Conservation (phyloP, 352 stramenopile species). For the Globisporangium orthogonon region DNA sequence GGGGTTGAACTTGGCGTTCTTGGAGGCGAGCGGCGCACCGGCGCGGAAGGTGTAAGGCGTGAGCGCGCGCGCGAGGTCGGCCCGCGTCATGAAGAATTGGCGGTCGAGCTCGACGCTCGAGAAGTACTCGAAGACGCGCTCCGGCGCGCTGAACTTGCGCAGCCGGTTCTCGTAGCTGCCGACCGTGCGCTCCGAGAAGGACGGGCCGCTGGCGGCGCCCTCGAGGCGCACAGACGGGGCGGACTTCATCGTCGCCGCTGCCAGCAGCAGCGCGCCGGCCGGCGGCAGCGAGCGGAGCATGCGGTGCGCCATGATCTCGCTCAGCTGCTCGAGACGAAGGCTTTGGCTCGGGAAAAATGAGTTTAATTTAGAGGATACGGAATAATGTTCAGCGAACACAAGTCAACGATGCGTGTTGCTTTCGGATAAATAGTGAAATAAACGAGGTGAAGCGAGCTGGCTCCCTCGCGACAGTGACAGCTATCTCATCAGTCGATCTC, state of each 20-base stretch:
- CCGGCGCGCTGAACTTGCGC: constrained; percentile 75
- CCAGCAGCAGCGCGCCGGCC: constrained; percentile 3
- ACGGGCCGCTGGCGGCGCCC: constrained; percentile 21
- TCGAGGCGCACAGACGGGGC: constrained; percentile 15
- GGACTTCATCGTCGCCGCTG: background rate
- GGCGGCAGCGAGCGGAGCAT: constrained; percentile 15
- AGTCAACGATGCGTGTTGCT: background rate
- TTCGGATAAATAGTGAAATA: background rate
- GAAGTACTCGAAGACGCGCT: constrained; percentile 90
- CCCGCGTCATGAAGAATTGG: constrained; percentile 79
- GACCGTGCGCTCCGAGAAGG: constrained; percentile 73
- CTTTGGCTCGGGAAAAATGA: background rate
- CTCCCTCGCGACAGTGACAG: background rate
- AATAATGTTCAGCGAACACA: background rate
- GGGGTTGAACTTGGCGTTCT: constrained; percentile 81
- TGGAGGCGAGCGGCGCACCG: constrained; percentile 62
- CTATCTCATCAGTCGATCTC: constrained; percentile 53
- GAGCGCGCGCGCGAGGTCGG: constrained; percentile 75
- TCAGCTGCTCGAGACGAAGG: too few species aligned
- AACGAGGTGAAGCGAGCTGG: background rate
- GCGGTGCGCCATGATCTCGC: background rate
- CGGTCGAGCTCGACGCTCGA: constrained; percentile 78
- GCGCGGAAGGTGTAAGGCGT: constrained; percentile 80
- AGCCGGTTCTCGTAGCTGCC: constrained; percentile 88
- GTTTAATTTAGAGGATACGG: too few species aligned